These are phyloP conservation scores for Podaxis carcinomalis DNA, from an alignment of 768 basidiomycete species.

Conservation along the genomic window DNA sequence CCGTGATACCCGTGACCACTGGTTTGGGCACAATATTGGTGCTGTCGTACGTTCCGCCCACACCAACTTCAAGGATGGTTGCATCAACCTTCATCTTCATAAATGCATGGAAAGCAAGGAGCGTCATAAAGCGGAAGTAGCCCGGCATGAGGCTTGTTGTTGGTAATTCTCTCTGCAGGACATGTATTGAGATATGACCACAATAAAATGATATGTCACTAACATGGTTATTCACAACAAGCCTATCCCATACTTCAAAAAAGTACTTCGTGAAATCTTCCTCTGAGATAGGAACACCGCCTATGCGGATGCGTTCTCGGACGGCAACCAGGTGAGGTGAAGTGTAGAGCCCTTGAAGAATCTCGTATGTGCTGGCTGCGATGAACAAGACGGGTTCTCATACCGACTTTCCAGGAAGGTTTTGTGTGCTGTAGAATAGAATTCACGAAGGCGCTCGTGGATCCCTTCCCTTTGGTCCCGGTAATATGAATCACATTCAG, in stretches of 20 bases:
- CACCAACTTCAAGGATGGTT: slow-evolving; percentile 93
- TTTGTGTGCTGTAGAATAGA: slow-evolving; percentile 75
- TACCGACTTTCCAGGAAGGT: slow-evolving; percentile 81
- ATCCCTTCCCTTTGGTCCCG: slow-evolving; percentile 98
- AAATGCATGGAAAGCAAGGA: slow-evolving; percentile 91
- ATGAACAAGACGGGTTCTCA: slow-evolving; percentile 17
- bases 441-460: slow-evolving; percentile 90
- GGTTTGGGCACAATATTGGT: slow-evolving; percentile 94
- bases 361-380: background rate
- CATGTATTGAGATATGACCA: slow-evolving; percentile 1
- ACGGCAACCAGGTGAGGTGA: slow-evolving; percentile 97
- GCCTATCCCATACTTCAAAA: slow-evolving; percentile 92
- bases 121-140: slow-evolving; percentile 92
- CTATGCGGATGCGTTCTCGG: slow-evolving; percentile 91
- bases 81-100: slow-evolving; percentile 79
- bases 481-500: slow-evolving; percentile 96
- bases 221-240: slow-evolving; percentile 63
- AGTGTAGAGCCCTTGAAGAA: slow-evolving; percentile 77
- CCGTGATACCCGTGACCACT: slow-evolving; percentile 83
- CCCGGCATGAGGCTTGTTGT: slow-evolving; percentile 72
- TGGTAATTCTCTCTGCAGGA: slow-evolving; percentile 39
- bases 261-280: slow-evolving; percentile 87
- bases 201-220: slow-evolving; percentile 8
- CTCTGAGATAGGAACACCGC: slow-evolving; percentile 86
- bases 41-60: slow-evolving; percentile 91